These are phyloP conservation scores for Arthroderma sp. DNA, from an alignment of 2,329 filamentous ascomycete species.

Conservation along the genomic window DNA sequence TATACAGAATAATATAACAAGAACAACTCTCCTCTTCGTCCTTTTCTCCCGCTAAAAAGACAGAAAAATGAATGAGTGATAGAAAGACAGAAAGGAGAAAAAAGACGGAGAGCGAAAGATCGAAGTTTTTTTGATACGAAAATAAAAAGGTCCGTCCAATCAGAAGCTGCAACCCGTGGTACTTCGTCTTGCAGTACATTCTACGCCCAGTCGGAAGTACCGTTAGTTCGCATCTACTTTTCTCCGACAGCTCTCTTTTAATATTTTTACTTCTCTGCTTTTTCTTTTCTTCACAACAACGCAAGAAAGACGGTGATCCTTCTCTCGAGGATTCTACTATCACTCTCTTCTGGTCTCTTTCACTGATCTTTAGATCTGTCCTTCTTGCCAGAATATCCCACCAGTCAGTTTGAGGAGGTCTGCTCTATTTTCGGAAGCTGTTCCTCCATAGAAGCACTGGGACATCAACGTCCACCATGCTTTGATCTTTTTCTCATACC, in stretches of 20 bases:
- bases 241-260: not conserved
- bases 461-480: constrained; percentile 16
- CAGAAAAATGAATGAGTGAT: not conserved
- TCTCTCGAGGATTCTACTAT: not conserved
- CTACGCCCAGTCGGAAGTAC: not conserved
- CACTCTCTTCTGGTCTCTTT: not conserved
- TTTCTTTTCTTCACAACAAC: constrained; percentile 1
- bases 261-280: not conserved
- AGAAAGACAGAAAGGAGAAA: not conserved
- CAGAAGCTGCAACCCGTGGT: not conserved
- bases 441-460: constrained; percentile 35
- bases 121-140: not conserved
- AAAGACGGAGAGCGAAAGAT: not conserved
- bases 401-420: constrained; percentile 37
- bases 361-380: not conserved
- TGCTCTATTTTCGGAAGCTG: constrained; percentile 27
- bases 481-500: not conserved
- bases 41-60: not conserved
- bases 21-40: not conserved
- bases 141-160: not conserved
- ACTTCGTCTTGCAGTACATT: not conserved
- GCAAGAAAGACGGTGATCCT: not conserved
- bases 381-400: constrained; percentile 27
- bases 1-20: no score
- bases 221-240: not conserved